Percentiles rank a stretch among this genome's conserved stretches.
Conservation (phyloP, 345 rosid genomes). For the Sisymbrium irio region DNA sequence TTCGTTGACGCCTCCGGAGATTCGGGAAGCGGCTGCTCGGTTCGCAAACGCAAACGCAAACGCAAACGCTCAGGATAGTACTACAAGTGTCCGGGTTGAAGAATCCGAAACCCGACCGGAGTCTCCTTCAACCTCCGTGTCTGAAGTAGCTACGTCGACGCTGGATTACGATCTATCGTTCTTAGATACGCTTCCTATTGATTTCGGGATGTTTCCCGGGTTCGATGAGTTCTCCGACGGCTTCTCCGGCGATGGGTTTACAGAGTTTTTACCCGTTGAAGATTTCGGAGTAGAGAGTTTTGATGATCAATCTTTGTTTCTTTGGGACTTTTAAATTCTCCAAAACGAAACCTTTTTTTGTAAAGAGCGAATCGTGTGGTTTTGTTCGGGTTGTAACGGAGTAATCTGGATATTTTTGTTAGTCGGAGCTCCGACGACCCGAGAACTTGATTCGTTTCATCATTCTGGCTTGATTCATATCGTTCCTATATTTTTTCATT, state of each 20-base stretch:
- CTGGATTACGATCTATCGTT: conserved; percentile 28
- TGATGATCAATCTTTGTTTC: conserved; percentile 45
- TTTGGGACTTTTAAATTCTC: conserved; percentile 55
- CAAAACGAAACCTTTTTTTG: neutral
- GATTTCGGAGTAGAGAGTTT: conserved; percentile 40
- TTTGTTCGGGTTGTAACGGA: neutral
- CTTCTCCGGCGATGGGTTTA: conserved; percentile 9
- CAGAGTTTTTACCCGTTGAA: conserved; percentile 15
- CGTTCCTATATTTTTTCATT: neutral
- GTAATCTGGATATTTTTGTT: conserved; percentile 13
- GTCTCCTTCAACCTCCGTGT: conserved; percentile 44
- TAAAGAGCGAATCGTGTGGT: neutral
- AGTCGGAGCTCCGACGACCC: conserved; percentile 21
- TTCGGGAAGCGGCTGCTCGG: conserved; percentile 57
- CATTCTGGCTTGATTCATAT: neutral
- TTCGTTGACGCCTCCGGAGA: conserved; percentile 48
- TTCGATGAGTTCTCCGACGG: conserved; percentile 47
- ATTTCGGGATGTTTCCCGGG: conserved; percentile 51
- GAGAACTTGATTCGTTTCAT: neutral
- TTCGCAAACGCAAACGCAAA: conserved; percentile 56
- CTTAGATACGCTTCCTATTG: conserved; percentile 34
- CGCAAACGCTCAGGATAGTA: conserved; percentile 30
- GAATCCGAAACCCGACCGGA: conserved; percentile 35
- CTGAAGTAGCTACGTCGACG: conserved; percentile 39
- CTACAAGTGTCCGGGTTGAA: neutral